Conservation (phyloP, 257 asterid genomes). For the Mentha longifolia region DNA sequence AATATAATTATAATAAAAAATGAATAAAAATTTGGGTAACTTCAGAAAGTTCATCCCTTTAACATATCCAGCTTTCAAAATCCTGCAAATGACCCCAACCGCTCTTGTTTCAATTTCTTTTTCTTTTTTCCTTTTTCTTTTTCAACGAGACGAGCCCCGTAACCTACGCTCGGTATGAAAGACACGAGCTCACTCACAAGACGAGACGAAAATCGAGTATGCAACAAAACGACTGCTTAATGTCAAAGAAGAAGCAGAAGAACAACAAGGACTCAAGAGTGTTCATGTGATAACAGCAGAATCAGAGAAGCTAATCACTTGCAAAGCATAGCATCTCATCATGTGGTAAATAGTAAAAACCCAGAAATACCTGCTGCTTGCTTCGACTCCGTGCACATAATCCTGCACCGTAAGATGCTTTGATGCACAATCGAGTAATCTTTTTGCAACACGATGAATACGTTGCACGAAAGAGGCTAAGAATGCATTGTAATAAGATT, state of each 20-base stretch:
- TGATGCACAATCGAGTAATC: background rate
- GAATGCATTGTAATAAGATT: constrained; percentile 17
- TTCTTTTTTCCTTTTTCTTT: background rate
- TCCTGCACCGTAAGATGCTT: background rate
- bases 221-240: background rate
- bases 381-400: background rate
- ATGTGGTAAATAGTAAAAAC: background rate
- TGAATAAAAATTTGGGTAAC: background rate
- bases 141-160: background rate
- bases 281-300: background rate
- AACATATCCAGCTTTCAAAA: background rate
- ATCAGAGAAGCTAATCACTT: background rate
- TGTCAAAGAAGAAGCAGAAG: background rate
- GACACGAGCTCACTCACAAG: background rate
- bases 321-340: background rate
- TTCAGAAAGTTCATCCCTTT: background rate
- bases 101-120: background rate
- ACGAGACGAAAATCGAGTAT: background rate
- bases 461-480: constrained; percentile 2
- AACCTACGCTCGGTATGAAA: background rate
- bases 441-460: background rate
- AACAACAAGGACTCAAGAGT: background rate
- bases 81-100: background rate
- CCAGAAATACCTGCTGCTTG: constrained; percentile 1
- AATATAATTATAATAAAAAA: background rate